Conservation (phyloP, 106 monocot genomes). For the Dendrobium nobile region DNA sequence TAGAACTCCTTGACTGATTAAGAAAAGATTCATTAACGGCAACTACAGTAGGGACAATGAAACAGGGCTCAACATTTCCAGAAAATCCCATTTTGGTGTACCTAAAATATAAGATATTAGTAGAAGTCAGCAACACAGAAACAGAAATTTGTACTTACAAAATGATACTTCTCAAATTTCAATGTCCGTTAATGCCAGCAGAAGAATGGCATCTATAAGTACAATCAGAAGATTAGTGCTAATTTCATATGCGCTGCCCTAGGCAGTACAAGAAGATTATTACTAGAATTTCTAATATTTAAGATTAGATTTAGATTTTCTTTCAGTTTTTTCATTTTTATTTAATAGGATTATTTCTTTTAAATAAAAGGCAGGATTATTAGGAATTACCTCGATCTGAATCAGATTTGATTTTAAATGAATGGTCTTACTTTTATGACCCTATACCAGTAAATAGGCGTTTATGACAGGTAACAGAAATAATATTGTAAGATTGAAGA, state of each 20-base stretch:
- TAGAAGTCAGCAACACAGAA: constrained; percentile 4
- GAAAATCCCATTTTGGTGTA: constrained; percentile 91
- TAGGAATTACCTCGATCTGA: neutral
- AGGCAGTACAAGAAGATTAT: neutral
- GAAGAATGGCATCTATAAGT: neutral
- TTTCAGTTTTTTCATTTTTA: neutral
- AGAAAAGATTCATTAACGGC: constrained; percentile 88
- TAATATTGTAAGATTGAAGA: neutral
- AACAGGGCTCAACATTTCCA: constrained; percentile 84
- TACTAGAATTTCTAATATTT: neutral
- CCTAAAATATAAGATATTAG: constrained; percentile 24
- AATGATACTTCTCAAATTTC: constrained; percentile 1
- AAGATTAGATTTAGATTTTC: neutral
- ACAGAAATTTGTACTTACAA: neutral
- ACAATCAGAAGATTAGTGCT: neutral
- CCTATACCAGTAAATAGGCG: neutral
- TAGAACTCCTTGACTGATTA: constrained; percentile 56
- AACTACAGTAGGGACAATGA: constrained; percentile 72
- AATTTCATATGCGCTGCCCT: neutral
- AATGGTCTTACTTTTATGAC: neutral
- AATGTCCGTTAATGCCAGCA: neutral
- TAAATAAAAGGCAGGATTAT: neutral
- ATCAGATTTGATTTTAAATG: neutral
- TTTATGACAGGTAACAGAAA: neutral
- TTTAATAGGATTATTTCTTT: neutral